Conservation (phyloP, 1,139 yeast species). For the Saccharomyces hybrid region DNA sequence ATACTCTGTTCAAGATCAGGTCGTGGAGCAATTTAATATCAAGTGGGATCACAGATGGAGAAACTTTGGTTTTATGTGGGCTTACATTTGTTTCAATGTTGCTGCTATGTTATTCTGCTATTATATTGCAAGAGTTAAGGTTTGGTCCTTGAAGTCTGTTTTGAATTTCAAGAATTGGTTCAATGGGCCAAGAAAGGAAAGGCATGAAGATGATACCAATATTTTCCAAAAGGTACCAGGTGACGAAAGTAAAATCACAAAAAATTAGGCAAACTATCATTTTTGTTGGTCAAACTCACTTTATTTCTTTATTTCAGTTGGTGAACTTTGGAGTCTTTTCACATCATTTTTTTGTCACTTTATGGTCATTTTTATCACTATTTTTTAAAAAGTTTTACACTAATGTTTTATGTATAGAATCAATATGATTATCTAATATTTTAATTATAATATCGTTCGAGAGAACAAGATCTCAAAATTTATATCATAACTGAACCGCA, state of each 20-base stretch:
- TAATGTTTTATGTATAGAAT: not conserved
- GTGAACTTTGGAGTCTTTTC: not conserved
- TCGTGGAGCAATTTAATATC: slow-evolving; percentile 36
- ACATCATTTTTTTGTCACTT: slow-evolving; percentile 4
- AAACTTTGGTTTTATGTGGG: slow-evolving; percentile 50
- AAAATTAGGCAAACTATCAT: slow-evolving; percentile 7
- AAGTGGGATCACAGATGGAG: slow-evolving; percentile 47
- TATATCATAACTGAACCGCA: not conserved
- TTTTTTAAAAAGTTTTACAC: not conserved
- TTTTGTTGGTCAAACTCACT: not conserved
- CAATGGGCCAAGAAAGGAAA: slow-evolving; percentile 34
- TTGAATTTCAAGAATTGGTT: slow-evolving; percentile 32
- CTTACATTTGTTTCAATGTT: slow-evolving; percentile 41
- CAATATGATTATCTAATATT: not conserved
- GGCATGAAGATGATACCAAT: slow-evolving; percentile 38
- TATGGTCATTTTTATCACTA: slow-evolving; percentile 1
- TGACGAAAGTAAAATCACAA: slow-evolving; percentile 32
- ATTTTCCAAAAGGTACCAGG: slow-evolving; percentile 35
- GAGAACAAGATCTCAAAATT: not conserved
- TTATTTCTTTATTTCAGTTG: not conserved
- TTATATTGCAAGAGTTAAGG: slow-evolving; percentile 33
- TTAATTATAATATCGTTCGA: not conserved
- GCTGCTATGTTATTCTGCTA: slow-evolving; percentile 38
- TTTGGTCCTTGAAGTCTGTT: slow-evolving; percentile 28
- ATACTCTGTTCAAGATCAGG: slow-evolving; percentile 39